These are phyloP conservation scores for Teratosphaeria zuluensis DNA, from an alignment of 2,329 filamentous ascomycete genomes.

Conservation along the genomic window DNA sequence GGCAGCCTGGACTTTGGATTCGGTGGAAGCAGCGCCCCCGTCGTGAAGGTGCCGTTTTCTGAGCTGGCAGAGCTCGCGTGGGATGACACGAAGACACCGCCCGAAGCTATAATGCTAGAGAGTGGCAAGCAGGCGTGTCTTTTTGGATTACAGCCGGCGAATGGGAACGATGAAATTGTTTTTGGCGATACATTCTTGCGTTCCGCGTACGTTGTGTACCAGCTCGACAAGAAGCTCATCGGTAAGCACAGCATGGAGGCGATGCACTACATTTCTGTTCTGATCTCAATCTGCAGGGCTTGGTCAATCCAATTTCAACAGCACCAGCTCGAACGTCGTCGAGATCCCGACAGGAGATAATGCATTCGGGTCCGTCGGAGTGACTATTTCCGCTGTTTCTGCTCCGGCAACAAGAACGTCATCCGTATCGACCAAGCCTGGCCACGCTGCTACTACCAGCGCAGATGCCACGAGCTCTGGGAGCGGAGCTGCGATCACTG, in stretches of 20 bases:
- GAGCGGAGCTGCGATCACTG: background rate
- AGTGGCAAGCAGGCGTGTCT: slow-evolving; percentile 3
- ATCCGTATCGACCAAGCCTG: background rate
- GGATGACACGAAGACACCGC: slow-evolving; percentile 6
- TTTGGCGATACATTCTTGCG: slow-evolving; percentile 7
- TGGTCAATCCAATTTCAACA: slow-evolving; percentile 53
- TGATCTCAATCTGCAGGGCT: background rate
- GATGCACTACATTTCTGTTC: background rate
- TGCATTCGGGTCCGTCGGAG: background rate
- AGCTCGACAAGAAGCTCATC: slow-evolving; percentile 3
- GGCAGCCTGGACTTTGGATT: background rate
- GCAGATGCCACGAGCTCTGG: background rate
- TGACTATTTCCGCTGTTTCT: background rate
- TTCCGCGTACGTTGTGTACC: slow-evolving; percentile 8
- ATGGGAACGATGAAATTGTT: slow-evolving; percentile 2
- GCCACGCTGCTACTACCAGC: background rate
- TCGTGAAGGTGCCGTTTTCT: background rate
- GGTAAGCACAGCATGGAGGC: background rate
- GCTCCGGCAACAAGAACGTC: background rate
- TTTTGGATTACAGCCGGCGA: slow-evolving; percentile 3
- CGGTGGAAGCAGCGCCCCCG: background rate
- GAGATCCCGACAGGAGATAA: slow-evolving; percentile 35
- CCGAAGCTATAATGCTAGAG: background rate
- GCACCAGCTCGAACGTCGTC: slow-evolving; percentile 40
- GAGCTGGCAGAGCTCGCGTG: slow-evolving; percentile 3